Conservation (phyloP, 75 land plant genomes). For the Cryptomeria japonica region DNA sequence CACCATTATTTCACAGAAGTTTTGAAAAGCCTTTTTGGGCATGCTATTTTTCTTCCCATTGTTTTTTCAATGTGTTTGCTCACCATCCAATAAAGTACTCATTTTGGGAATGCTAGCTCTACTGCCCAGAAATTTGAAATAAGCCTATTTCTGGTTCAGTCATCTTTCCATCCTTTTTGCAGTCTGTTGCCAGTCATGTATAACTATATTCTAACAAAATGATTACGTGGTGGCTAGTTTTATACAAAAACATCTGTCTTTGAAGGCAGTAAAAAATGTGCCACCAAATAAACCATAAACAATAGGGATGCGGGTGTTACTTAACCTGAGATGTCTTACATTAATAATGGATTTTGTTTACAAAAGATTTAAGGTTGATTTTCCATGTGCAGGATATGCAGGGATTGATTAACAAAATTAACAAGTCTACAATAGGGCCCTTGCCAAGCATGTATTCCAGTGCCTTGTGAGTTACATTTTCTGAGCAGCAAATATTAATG, state of each 20-base stretch:
- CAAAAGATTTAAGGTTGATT: background rate
- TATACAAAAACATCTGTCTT: background rate
- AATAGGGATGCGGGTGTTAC: background rate
- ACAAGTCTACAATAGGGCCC: slow-evolving; percentile 89
- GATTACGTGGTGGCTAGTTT: background rate
- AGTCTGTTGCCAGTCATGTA: background rate
- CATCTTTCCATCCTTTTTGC: background rate
- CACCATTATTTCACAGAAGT: background rate
- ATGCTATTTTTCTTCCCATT: no score
- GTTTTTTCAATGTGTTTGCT: no score
- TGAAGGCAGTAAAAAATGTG: background rate
- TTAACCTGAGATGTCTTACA: background rate
- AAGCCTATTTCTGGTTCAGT: background rate
- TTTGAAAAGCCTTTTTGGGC: background rate
- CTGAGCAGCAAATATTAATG: background rate
- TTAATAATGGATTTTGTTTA: background rate
- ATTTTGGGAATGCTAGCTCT: background rate
- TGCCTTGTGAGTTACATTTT: slow-evolving; percentile 64
- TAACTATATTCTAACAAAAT: background rate
- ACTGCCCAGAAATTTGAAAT: background rate
- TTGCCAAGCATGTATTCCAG: slow-evolving; percentile 86
- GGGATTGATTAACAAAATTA: slow-evolving; percentile 90
- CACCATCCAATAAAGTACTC: no score
- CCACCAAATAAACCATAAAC: background rate
- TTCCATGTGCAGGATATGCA: slow-evolving; percentile 85